A percentile compares a stretch with the other conserved stretches of the same genome.
Conservation (phyloP, 306 rosid genomes). For the Sphenostylis stenocarpa region DNA sequence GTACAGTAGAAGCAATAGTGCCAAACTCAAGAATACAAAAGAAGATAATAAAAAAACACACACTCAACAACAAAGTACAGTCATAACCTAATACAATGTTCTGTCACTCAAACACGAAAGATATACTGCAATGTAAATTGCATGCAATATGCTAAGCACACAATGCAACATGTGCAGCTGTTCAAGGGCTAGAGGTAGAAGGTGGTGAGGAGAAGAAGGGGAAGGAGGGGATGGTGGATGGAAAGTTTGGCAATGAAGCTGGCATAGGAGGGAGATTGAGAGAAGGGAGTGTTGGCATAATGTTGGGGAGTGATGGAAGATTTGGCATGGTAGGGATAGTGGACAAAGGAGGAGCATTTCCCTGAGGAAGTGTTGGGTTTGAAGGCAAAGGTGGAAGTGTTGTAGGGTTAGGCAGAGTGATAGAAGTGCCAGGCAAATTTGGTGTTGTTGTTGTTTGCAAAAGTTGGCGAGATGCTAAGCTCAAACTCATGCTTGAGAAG, state of each 20-base stretch:
- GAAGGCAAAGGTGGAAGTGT: slow-evolving; percentile 1
- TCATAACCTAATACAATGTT: background rate
- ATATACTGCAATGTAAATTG: background rate
- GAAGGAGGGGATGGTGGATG: slow-evolving; percentile 33
- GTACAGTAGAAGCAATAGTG: slow-evolving; percentile 1
- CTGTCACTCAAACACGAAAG: background rate
- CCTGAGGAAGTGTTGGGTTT: slow-evolving; percentile 19
- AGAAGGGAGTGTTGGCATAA: background rate
- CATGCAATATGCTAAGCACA: background rate
- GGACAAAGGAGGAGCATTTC: background rate
- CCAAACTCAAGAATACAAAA: background rate
- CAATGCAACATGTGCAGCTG: background rate
- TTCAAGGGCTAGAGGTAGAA: slow-evolving; percentile 37
- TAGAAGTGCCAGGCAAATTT: slow-evolving; percentile 27
- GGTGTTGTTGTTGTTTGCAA: slow-evolving; percentile 37
- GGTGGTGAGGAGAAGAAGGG: slow-evolving; percentile 47
- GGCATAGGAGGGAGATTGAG: slow-evolving; percentile 15
- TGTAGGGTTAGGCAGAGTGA: slow-evolving; percentile 21
- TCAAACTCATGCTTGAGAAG: slow-evolving; percentile 28
- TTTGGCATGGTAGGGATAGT: background rate
- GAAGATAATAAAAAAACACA: background rate
- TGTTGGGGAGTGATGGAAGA: slow-evolving; percentile 32
- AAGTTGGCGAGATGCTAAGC: slow-evolving; percentile 32
- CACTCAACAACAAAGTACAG: background rate
- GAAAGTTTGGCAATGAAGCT: background rate